Evolutionary conservation across 2,329 filamentous ascomycete genomes (phyloP), one percentile per base, ranked within the genome.

Genomic region (Colletotrichum lini): DNA sequence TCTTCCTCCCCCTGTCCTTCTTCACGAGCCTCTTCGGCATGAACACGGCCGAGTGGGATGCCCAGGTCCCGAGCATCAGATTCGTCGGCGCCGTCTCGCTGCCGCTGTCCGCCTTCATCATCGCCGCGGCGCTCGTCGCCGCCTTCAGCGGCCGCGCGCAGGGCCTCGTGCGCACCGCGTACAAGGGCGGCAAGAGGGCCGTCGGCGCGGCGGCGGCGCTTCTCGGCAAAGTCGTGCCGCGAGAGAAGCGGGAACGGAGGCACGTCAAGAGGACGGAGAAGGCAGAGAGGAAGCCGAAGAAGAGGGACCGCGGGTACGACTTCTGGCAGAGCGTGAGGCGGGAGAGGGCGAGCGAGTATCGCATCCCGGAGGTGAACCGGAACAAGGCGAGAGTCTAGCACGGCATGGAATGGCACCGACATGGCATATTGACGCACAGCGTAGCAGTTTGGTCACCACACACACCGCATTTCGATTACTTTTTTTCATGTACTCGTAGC

Each of bases 11-110:
- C 0, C 77, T 92, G 7, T 89, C 87, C 21, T 92, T 92, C 80
- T 92, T 92, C 78, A 91, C 90, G 0, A 87, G 88, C 3, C 77
- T 92, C 0, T 92, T 92, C 65, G 89, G 90, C 64, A 91, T 92
- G 85, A 92, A 92, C 74, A 89, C 88, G 3, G 80, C 79, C 4
- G 89, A 91, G 78, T 91, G 89, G 89, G 87, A 86, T 40, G 85
- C 83, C 2, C 81, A 85, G 26, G 82, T 86, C 13, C 78, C 85
- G 1, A 79, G 81, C 3, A 78, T 89, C 9, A 74, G 72, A 16
- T 80, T 81, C 4, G 87, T 89, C 26, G 87, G 86, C 2, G 74
- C 79, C 45, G 83, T 89, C 59, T 81, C 87, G 4, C 79, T 85
- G 54, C 89, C 84, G 50, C 79, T 81, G 8, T 90, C 84, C 49